Conservation (phyloP, 305 asterid genomes). For the Nicotiana rustica region DNA sequence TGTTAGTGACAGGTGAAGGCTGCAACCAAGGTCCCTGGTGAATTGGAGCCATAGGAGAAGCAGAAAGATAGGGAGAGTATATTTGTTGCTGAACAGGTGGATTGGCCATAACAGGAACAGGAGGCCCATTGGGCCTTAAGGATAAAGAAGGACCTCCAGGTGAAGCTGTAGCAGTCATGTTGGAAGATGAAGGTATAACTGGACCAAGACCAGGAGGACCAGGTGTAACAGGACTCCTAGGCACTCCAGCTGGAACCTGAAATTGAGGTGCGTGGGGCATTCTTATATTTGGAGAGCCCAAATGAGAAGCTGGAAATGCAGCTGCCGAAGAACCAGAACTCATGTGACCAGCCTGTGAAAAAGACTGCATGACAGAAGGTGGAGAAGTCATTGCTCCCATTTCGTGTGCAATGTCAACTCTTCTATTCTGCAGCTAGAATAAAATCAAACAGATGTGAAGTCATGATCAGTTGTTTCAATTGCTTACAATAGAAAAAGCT, state of each 20-base stretch:
- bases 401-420: constrained; percentile 57
- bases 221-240: constrained; percentile 57
- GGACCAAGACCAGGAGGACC: constrained; percentile 73
- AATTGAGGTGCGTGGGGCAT: constrained; percentile 62
- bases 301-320: constrained; percentile 54
- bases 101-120: constrained; percentile 55
- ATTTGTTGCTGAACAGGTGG: constrained; percentile 66
- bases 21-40: constrained; percentile 87
- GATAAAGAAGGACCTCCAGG: constrained; percentile 52
- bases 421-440: constrained; percentile 54
- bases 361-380: constrained; percentile 52
- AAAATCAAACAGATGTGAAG: constrained; percentile 37
- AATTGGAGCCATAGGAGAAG: constrained; percentile 64
- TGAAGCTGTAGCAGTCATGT: constrained; percentile 46
- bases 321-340: constrained; percentile 53
- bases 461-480: background rate
- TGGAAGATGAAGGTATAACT: constrained; percentile 56
- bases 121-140: constrained; percentile 53
- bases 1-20: constrained; percentile 67
- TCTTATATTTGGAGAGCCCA: constrained; percentile 51
- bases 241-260: constrained; percentile 64
- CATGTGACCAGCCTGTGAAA: constrained; percentile 56
- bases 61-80: constrained; percentile 59
- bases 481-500: constrained; percentile 28
- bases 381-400: constrained; percentile 55